Conservation (phyloP, 768 basidiomycete genomes). For the Hydnomerulius pinastri region DNA sequence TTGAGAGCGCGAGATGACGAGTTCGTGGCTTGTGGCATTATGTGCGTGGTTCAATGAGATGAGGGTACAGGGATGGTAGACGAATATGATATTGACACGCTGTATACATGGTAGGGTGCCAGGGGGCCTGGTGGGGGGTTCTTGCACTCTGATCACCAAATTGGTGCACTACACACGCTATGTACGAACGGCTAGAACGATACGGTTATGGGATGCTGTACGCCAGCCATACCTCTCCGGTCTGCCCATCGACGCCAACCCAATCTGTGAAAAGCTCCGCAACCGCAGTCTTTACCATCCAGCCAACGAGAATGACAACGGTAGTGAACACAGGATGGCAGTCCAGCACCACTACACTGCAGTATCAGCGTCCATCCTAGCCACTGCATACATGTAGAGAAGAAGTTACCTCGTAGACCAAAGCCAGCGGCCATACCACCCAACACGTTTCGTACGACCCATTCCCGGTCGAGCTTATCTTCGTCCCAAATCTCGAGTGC, state of each 20-base stretch:
- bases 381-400: no score
- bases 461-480: slow-evolving; percentile 75
- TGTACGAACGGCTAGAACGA: not conserved
- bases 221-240: slow-evolving; percentile 73
- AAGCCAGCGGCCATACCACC: slow-evolving; percentile 89
- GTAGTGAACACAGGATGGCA: slow-evolving; percentile 74
- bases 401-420: slow-evolving; percentile 67
- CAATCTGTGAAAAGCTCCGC: slow-evolving; percentile 64
- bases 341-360: slow-evolving; percentile 67
- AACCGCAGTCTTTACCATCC: slow-evolving; percentile 67
- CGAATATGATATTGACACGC: not conserved
- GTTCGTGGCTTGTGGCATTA: slow-evolving; percentile 26
- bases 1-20: slow-evolving; percentile 68
- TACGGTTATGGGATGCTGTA: slow-evolving; percentile 69
- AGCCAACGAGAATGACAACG: slow-evolving; percentile 71
- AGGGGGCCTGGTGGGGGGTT: slow-evolving; percentile 16
- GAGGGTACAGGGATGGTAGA: not conserved
- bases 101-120: slow-evolving; percentile 17
- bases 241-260: slow-evolving; percentile 60
- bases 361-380: no score
- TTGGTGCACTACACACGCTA: not conserved
- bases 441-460: slow-evolving; percentile 80
- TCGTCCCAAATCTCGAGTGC: slow-evolving; percentile 66
- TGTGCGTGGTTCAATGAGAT: slow-evolving; percentile 2
- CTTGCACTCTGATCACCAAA: slow-evolving; percentile 9